Evolutionary conservation across 2,329 filamentous ascomycete genomes (phyloP), one percentile per base, ranked within the genome.

Genomic region (Curvularia sp.): DNA sequence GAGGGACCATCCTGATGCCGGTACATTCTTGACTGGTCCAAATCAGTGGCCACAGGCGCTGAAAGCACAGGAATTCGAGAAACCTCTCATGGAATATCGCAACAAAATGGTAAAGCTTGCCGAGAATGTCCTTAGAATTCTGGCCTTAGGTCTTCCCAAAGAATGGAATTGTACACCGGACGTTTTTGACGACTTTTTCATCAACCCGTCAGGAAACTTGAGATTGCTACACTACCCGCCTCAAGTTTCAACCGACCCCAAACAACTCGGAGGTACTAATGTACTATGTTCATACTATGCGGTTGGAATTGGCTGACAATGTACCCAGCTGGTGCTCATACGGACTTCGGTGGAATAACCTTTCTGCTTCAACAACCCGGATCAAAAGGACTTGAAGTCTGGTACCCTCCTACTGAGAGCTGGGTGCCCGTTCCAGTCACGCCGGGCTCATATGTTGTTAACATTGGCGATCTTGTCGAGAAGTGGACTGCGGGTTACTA

Each of bases 321-420:
- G n/a, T 30, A 1, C 12, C 25, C 25, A 13, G 21, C 42, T 12
- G 64, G 62, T 7, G 62, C 55, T 1, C 62, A 67, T 9, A 65
- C 60, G 8, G 64, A 67, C 36, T 65, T 67, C 48, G 64, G 64
- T 15, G 56, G 56, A n/a, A 55, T 67, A 1, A 60, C 64, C 1
- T 32, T 65, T 25, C 47, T 67, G 2, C 47, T 67, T 15, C 64
- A 67, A 38, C 34, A 67, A 38, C 55, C 58, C 0, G 62, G 62
- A 13, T 52, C 45, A 15, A 47, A 61, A 15, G 64, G 62, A 6
- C 55, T 65, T 12, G 60, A 59, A 15, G 63, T 61, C 34, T 53
- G 19, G 19, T 9, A 45, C 13, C 38, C 42, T 0, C 38, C 42
- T 6, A 27, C 18, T 4, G 51, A 55, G 5, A 50, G 21, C 8